Percentiles rank a stretch among this genome's conserved stretches.
phyloP scores from a whole-genome alignment of 768 basidiomycete species.

The Amanita polypyramis region DNA sequence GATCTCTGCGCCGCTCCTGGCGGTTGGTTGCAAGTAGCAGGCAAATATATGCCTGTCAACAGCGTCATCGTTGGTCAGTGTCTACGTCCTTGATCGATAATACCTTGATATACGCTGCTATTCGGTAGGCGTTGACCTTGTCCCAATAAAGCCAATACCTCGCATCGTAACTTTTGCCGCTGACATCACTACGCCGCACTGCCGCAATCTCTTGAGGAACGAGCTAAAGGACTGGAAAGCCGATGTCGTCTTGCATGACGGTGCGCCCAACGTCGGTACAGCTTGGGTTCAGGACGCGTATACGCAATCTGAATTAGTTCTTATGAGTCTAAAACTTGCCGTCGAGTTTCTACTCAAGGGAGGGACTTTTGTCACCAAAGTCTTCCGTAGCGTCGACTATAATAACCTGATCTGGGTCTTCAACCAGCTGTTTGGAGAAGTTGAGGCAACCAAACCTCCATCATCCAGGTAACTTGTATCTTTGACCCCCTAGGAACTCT shows the following conservation, averaged over 20 bases:
- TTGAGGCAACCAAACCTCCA: conserved; percentile 98
- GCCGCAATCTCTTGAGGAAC: conserved; percentile 73
- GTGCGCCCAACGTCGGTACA: conserved; percentile 98
- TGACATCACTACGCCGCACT: conserved; percentile 90
- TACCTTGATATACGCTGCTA: background rate
- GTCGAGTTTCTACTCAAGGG: conserved; percentile 91
- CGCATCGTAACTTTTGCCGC: conserved; percentile 84
- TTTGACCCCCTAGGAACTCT: background rate
- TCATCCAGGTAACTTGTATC: conserved; percentile 66
- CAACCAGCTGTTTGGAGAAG: conserved; percentile 88
- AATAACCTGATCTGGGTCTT: conserved; percentile 99
- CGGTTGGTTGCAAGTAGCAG: conserved; percentile 98
- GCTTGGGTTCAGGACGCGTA: conserved; percentile 99
- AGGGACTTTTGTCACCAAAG: conserved; percentile 95
- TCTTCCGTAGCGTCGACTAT: conserved; percentile 97
- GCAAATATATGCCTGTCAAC: conserved; percentile 93
- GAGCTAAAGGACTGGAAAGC: conserved; percentile 99
- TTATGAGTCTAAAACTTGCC: conserved; percentile 91
- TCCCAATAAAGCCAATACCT: conserved; percentile 93
- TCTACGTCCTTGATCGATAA: background rate
- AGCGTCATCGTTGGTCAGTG: conserved; percentile 81
- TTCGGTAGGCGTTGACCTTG: conserved; percentile 79
- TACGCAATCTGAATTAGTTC: conserved; percentile 90
- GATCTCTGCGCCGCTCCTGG: conserved; percentile 98
- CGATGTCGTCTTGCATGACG: conserved; percentile 96